phyloP scores from a whole-genome alignment of 179 eudicot species.

The Dionaea muscipula region DNA sequence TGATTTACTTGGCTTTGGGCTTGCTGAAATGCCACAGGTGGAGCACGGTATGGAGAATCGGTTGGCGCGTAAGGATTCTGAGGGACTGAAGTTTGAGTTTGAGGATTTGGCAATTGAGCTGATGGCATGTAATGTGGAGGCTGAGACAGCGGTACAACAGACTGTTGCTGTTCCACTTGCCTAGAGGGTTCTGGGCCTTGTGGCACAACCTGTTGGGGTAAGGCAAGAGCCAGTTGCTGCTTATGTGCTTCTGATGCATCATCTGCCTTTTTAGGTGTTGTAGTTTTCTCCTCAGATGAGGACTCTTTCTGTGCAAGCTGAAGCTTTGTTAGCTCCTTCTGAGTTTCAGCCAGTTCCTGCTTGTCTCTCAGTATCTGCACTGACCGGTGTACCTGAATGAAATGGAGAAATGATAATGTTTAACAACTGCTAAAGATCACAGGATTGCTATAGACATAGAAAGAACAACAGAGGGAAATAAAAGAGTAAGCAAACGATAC shows the following conservation, averaged over 20 bases:
- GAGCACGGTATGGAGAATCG: conserved; percentile 36
- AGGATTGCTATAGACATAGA: no score
- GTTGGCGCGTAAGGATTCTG: conserved; percentile 47
- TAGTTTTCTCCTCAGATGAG: conserved; percentile 48
- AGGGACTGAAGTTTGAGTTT: conserved; percentile 25
- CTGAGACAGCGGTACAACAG: conserved; percentile 34
- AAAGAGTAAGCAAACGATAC: no score
- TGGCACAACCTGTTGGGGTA: conserved; percentile 55
- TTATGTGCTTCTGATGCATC: conserved; percentile 38
- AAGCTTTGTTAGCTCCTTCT: conserved; percentile 84
- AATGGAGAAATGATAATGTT: no score
- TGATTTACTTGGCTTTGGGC: conserved; percentile 44
- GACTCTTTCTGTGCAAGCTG: conserved; percentile 82
- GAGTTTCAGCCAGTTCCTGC: conserved; percentile 91
- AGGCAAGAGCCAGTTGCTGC: conserved; percentile 81
- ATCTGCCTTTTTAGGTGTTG: conserved; percentile 36
- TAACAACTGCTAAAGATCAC: no score
- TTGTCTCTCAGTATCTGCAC: conserved; percentile 88
- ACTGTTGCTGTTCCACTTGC: conserved; percentile 30
- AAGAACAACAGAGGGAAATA: no score
- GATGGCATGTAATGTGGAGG: conserved; percentile 46
- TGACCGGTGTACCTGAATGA: conserved; percentile 69
- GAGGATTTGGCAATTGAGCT: conserved; percentile 30
- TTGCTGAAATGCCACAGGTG: conserved; percentile 32
- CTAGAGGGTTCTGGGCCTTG: conserved; percentile 39